Evolutionary conservation across 1,139 yeast species (phyloP).

Genomic region (Blastobotrys aristatus): DNA sequence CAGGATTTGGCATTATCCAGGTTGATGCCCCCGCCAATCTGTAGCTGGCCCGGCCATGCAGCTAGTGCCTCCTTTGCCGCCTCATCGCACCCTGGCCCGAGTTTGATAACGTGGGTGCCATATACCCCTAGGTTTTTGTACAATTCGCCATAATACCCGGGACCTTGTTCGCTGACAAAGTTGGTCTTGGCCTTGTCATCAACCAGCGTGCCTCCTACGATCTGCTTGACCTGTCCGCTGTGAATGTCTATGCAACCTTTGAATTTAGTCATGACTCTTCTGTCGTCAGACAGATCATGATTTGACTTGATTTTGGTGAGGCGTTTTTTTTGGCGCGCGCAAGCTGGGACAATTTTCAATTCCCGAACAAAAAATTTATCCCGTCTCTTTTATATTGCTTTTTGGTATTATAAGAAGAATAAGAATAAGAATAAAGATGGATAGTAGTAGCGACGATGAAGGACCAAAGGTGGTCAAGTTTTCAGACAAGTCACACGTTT

Average conservation of each 20-base stretch:
- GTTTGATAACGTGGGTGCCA: conserved; percentile 90
- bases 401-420: too few species aligned
- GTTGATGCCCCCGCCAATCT: conserved; percentile 91
- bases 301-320: too few species aligned
- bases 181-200: conserved; percentile 51
- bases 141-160: conserved; percentile 70
- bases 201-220: conserved; percentile 83
- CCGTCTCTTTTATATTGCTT: background rate
- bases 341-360: too few species aligned
- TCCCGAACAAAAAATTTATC: background rate
- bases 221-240: conserved; percentile 91
- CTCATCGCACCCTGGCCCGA: conserved; percentile 77
- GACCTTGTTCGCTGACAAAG: conserved; percentile 70
- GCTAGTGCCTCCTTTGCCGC: conserved; percentile 75
- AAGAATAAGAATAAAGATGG: too few species aligned
- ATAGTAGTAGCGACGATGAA: conserved; percentile 7
- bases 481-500: conserved; percentile 32
- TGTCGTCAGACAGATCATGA: too few species aligned
- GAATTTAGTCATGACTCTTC: conserved; percentile 64
- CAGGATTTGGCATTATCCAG: conserved; percentile 66
- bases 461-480: conserved; percentile 46
- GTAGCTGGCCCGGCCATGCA: conserved; percentile 71
- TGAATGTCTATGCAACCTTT: conserved; percentile 96
- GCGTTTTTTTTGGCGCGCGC: too few species aligned
- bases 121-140: conserved; percentile 52